A percentile compares a stretch with the other conserved stretches of the same genome.
Evolutionary conservation across 441 rosid species (phyloP).

Genomic region (Biscutella laevigata): DNA sequence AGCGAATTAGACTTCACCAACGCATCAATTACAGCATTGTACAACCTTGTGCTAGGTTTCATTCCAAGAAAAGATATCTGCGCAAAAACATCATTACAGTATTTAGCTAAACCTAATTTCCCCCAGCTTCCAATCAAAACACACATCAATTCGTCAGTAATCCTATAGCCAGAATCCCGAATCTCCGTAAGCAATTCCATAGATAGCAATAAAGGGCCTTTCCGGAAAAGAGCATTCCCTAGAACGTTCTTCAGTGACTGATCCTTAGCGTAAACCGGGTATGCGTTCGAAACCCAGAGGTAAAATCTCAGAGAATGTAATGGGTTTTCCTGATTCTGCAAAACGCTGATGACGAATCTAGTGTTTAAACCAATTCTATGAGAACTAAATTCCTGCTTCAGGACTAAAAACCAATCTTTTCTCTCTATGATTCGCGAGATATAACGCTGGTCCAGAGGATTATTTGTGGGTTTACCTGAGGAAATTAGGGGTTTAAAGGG

Average conservation of each 20-base stretch:
- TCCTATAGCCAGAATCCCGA: constrained; percentile 41
- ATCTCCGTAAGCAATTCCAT: constrained; percentile 57
- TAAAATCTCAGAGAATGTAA: constrained; percentile 48
- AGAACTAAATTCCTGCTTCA: constrained; percentile 52
- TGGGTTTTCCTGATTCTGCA: constrained; percentile 80
- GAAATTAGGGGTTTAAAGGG: not conserved
- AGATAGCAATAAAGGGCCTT: constrained; percentile 69
- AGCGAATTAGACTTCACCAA: constrained; percentile 72
- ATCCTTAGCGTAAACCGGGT: constrained; percentile 38
- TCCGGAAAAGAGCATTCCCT: constrained; percentile 38
- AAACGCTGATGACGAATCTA: constrained; percentile 45
- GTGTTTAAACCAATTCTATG: constrained; percentile 39
- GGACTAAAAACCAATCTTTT: constrained; percentile 66
- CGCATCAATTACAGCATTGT: constrained; percentile 76
- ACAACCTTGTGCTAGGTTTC: constrained; percentile 64
- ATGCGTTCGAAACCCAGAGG: constrained; percentile 60
- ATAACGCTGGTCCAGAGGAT: constrained; percentile 37
- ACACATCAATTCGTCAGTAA: constrained; percentile 60
- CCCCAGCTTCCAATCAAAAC: constrained; percentile 87
- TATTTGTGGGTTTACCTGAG: constrained; percentile 12
- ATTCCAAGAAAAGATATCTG: constrained; percentile 73
- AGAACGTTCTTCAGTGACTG: constrained; percentile 48
- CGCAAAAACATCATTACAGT: constrained; percentile 69
- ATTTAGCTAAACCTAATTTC: constrained; percentile 72
- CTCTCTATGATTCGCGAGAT: constrained; percentile 49